Percentiles rank a stretch among this genome's conserved stretches.
These are phyloP conservation scores for Crotalaria pallida DNA, from an alignment of 306 rosid species.

Conservation along the genomic window DNA sequence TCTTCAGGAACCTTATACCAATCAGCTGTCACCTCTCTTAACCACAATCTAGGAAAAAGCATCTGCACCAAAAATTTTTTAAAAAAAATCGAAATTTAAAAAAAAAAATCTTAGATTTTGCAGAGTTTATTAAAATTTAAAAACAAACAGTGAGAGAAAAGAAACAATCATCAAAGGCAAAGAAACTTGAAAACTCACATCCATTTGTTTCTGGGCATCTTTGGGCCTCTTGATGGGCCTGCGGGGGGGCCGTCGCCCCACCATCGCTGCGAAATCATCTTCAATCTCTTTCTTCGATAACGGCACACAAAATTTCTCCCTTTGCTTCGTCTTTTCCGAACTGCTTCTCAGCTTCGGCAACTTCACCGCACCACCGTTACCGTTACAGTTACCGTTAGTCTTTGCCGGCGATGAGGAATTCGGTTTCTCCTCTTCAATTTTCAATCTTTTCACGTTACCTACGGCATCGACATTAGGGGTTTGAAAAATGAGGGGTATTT, in stretches of 20 bases:
- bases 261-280: slow-evolving; percentile 58
- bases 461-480: slow-evolving; percentile 31
- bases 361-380: slow-evolving; percentile 20
- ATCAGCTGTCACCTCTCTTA: slow-evolving; percentile 10
- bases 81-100: too few relatives aligned
- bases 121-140: too few relatives aligned
- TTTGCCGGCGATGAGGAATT: slow-evolving; percentile 38
- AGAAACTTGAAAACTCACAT: slow-evolving; percentile 37
- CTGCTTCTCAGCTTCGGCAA: slow-evolving; percentile 35
- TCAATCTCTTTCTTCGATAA: slow-evolving; percentile 63
- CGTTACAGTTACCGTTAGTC: slow-evolving; percentile 20
- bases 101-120: too few relatives aligned
- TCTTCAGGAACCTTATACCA: slow-evolving; percentile 9
- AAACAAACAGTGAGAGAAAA: neutral
- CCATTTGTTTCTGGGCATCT: slow-evolving; percentile 54
- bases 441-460: slow-evolving; percentile 25
- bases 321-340: slow-evolving; percentile 39
- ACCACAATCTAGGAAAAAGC: slow-evolving; percentile 1
- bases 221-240: slow-evolving; percentile 62
- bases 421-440: slow-evolving; percentile 38
- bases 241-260: slow-evolving; percentile 59
- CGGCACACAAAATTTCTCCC: slow-evolving; percentile 39
- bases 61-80: neutral
- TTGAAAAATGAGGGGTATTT: too few relatives aligned
- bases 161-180: neutral